Percentiles rank a stretch among this genome's conserved stretches.
Conservation (phyloP, 768 basidiomycete species). For the Russula sp. region DNA sequence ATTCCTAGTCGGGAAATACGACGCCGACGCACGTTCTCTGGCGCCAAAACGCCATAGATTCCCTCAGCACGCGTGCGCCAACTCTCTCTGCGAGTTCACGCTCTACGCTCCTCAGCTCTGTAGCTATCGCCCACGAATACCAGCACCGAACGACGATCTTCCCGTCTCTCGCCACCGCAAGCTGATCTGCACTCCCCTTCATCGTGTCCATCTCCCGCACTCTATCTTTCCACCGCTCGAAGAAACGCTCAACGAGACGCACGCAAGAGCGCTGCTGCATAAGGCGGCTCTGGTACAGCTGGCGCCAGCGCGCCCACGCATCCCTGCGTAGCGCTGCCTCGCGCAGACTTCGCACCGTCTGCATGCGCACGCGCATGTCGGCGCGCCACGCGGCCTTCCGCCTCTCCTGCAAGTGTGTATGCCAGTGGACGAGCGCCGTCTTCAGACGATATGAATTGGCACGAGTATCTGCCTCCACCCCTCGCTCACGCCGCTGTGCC, state of each 20-base stretch:
- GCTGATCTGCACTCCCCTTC: slow-evolving; percentile 43
- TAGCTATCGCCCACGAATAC: slow-evolving; percentile 48
- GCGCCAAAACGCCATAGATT: slow-evolving; percentile 51
- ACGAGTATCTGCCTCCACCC: slow-evolving; percentile 36
- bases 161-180: slow-evolving; percentile 29
- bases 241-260: slow-evolving; percentile 37
- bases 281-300: slow-evolving; percentile 42
- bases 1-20: neutral
- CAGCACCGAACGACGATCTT: slow-evolving; percentile 38
- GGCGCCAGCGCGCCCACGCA: slow-evolving; percentile 63
- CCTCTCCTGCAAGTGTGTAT: slow-evolving; percentile 42
- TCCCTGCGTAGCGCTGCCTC: slow-evolving; percentile 48
- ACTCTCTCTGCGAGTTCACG: slow-evolving; percentile 38
- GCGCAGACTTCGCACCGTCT: slow-evolving; percentile 46
- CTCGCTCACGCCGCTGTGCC: slow-evolving; percentile 32
- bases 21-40: slow-evolving; percentile 40
- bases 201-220: slow-evolving; percentile 37
- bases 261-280: slow-evolving; percentile 45
- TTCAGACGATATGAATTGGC: slow-evolving; percentile 41
- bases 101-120: slow-evolving; percentile 40
- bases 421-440: slow-evolving; percentile 45
- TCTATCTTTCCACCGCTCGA: slow-evolving; percentile 47
- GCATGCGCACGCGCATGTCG: slow-evolving; percentile 69
- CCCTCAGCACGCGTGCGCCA: slow-evolving; percentile 41
- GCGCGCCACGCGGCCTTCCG: slow-evolving; percentile 54